Base-by-base conservation (phyloP, 2,329 filamentous ascomycete genomes). In the Talaromyces sp. region DNA sequence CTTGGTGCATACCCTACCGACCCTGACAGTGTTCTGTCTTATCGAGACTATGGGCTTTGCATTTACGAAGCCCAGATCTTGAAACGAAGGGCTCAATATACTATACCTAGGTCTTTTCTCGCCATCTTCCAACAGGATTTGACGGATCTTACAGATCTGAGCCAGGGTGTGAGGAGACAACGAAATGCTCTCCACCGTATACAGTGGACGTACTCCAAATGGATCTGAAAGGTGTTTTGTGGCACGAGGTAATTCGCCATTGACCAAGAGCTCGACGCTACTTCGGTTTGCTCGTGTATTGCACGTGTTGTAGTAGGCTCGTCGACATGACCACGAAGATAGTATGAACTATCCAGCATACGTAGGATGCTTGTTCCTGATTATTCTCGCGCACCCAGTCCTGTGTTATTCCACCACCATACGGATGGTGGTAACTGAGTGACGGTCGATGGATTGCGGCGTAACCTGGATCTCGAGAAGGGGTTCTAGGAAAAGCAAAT, bases 1-100 rank as follows among this genome's bases (percentile, higher is more conserved):
- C 81, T 93, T 58, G 88, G 86, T 11, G 85, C 87, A 69, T 88
- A 89, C 3, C 84, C 84, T n/a, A 86, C 89, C 0, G 89, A 88
- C 10, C 84, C 91, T 67, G 90, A 89, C 73, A 91, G 86, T 8
- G 85, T 94, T 68, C 83, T 98, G 58, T 89, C 90, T 1, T 97
- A 97, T 82, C 96, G 94, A 77, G 93, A 98, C 71, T 92, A 97
- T 71, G 95, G 95, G 1, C 81, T 97, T 66, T 81, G 99, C 49
- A 83, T 99, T 4, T 96, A 92, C 75, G 94, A 99, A 76, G 89
- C 94, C 3, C 93, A 98, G 71, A 85, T 93, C 34, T 82, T 99
- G 61, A 87, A 93, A 54, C 86, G 86, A 70, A 84, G 90, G 53
- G 89, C 90, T 1, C 82, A 82, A 61, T 83, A 80, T 25, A 79